Conservation (phyloP, 331 rosid genomes). For the Phaseolus coccineus region DNA sequence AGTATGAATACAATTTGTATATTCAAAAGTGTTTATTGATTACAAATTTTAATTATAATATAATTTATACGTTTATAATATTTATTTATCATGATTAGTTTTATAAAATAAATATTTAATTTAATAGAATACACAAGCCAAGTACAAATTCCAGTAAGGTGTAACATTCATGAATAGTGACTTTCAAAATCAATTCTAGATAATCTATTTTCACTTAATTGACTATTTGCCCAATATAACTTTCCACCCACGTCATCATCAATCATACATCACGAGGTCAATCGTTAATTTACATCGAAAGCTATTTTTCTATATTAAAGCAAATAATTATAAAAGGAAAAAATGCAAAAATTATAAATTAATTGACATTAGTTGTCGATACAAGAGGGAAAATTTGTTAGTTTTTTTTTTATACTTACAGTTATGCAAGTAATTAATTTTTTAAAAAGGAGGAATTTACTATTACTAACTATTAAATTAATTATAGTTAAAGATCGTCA, state of each 20-base stretch:
- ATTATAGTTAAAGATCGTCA: background rate
- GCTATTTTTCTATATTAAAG: constrained; percentile 1
- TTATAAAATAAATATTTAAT: too few species aligned
- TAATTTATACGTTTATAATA: too few species aligned
- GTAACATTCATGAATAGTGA: background rate
- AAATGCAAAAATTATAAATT: background rate
- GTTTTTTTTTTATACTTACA: background rate
- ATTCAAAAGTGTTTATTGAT: too few species aligned
- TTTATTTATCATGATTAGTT: too few species aligned
- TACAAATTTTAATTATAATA: too few species aligned
- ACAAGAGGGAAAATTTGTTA: too few species aligned
- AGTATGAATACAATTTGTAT: too few species aligned
- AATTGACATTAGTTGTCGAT: background rate
- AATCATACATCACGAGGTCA: constrained; percentile 44
- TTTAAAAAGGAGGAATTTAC: background rate
- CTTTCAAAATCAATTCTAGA: background rate
- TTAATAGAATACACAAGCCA: too few species aligned
- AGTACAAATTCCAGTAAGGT: background rate
- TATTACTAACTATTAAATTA: background rate
- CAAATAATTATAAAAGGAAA: background rate
- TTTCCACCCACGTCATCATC: constrained; percentile 34
- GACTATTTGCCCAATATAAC: background rate
- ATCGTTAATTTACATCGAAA: constrained; percentile 44
- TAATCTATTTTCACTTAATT: background rate
- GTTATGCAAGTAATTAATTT: background rate